Evolutionary conservation across 768 basidiomycete genomes (phyloP), one percentile per base, ranked within the genome.

Genomic region (Lyophyllum shimeji): DNA sequence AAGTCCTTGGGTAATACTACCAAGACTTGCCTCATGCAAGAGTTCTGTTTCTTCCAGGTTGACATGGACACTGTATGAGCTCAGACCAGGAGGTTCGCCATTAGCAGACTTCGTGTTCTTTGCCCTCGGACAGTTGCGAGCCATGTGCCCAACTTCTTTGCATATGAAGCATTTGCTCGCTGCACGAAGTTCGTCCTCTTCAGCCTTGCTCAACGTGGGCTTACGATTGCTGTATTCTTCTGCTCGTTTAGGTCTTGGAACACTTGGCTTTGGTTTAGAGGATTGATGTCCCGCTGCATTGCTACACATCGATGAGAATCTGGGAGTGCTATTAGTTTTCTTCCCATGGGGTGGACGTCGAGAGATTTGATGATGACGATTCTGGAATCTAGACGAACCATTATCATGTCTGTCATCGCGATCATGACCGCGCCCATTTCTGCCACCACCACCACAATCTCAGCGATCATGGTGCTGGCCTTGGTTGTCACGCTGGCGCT

Each of bases 151-250:
- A 0, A 13, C 17, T 34, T 63, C 60, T 3, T 59, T 51, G 43
- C 66, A 70, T 1, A 53, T 46, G 40, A 65, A 70, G 49, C 67
- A 69, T n/a, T 52, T 56, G 4, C 63, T 60, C 1, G 60, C 58
- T 2, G 65, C 61, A 1, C 46, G 24, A 2, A 60, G 52, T 33
- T 69, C 57, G n/a, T 49, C 55, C 33, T 57, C 53, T 29, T 53
- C 44, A 7, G 15, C n/a, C 15, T 40, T 40, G 39, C 39, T 40
- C 7, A 40, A 18, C 1, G 39, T n/a, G 39, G 2, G 3, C 5
- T 46, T 60, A 23, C 15, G 44, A 37, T 20, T 33, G 8, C 21
- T 25, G 17, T 21, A 23, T 23, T 34, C 24, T 46, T 37, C 17
- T 17, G 46, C 12, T 15, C 7, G 24, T 25, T 15, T 6, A 46